These are phyloP conservation scores for Ceriops tagal DNA, from an alignment of 345 rosid genomes.

Conservation along the genomic window DNA sequence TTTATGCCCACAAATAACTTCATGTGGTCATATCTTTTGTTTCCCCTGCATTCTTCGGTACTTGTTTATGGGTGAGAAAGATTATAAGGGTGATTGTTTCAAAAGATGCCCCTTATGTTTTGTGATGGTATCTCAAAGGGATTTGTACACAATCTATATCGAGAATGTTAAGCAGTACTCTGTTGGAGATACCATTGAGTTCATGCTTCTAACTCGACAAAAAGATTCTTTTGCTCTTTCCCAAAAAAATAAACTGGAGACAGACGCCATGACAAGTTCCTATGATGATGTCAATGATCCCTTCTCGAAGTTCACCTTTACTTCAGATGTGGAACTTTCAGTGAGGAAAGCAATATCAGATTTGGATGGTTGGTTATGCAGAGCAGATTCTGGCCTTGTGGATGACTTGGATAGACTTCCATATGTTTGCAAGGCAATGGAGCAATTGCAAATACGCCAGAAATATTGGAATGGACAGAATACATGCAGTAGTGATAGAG, in stretches of 20 bases:
- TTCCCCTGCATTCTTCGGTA: conserved; percentile 86
- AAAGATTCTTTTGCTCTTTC: conserved; percentile 63
- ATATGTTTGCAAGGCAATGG: conserved; percentile 85
- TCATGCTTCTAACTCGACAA: conserved; percentile 73
- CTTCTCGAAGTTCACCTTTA: conserved; percentile 72
- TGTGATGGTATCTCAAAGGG: conserved; percentile 77
- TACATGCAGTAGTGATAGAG: conserved; percentile 22
- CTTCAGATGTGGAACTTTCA: conserved; percentile 76
- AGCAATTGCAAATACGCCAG: conserved; percentile 70
- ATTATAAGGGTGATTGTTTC: conserved; percentile 54
- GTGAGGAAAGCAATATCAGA: conserved; percentile 84
- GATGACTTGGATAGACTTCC: conserved; percentile 91
- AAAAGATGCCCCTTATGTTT: conserved; percentile 94
- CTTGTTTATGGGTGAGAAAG: conserved; percentile 66
- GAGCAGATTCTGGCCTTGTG: conserved; percentile 82
- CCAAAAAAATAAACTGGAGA: conserved; percentile 36
- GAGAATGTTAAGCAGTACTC: conserved; percentile 65
- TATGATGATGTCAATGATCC: conserved; percentile 42
- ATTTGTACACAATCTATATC: conserved; percentile 64
- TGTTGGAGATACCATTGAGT: conserved; percentile 65
- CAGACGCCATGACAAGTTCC: conserved; percentile 11
- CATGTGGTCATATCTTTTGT: conserved; percentile 97
- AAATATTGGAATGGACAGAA: conserved; percentile 70
- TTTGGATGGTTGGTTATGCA: conserved; percentile 78
- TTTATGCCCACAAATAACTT: conserved; percentile 88